Base-by-base conservation (phyloP, 805 yeast species). In the Suhomyces prunicola region DNA sequence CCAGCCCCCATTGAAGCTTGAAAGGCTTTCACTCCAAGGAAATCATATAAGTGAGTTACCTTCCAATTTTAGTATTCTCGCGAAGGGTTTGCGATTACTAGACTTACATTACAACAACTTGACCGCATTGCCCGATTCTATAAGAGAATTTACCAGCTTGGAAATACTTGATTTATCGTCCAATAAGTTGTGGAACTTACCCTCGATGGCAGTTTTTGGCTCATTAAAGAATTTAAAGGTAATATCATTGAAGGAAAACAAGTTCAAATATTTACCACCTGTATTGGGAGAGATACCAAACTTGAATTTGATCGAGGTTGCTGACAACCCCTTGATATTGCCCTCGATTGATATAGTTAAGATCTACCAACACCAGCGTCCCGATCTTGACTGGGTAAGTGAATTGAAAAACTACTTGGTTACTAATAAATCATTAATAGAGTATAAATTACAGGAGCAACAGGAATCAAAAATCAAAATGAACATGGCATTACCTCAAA, bases 131-230 rank as follows among this genome's bases (percentile, higher is more conserved):
- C 91, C 96, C 0, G 54, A 52, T 26, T 65, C 60, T 1, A 66
- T 75, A 6, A 54, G 60, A 17, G 62, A 63, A 3, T 72, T 79
- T 41, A 60, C 62, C 10, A 72, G 74, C 6, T 68, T 88, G 51
- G 92, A 86, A 60, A 83, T 84, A 49, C 67, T 88, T 42, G 93
- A 88, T 66, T 65, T 88, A 19, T 83, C 90, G 19, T 68, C 73
- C 36, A 88, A 88, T 63, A 66, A 64, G 24, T 68, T 88, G 27
- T 63, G 66, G n/a, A 57, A 61, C 3, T 66, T 88, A 13, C 86
- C 89, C 1, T 33, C 48, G 9, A 23, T 44, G 6, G 29, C 45
- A 5, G 33, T 44, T 4, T 40, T 53, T 29, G 46, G 48, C 7
- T 46, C 46, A 27, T 69, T 87, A 57, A 67, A 69, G 23, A 71